Conservation (phyloP, 768 basidiomycete genomes). For the Mycena leptocephala region DNA sequence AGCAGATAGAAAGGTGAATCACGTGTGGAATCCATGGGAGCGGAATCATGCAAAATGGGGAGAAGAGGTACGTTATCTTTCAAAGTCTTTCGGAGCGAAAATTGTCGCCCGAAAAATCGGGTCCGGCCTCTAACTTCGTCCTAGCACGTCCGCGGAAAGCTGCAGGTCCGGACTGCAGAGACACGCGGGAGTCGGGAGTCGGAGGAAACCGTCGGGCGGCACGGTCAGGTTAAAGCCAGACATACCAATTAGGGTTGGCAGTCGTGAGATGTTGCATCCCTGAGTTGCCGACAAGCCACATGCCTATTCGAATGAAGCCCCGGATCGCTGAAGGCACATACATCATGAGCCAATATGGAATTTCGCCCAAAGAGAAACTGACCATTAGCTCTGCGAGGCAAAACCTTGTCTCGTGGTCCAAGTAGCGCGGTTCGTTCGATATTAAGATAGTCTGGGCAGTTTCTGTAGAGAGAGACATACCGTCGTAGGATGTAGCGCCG, state of each 20-base stretch:
- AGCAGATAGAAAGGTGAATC: neutral
- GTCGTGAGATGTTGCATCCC: slow-evolving; percentile 16
- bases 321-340: neutral
- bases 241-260: neutral
- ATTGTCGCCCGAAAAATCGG: neutral
- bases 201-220: neutral
- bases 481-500: neutral
- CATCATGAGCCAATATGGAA: neutral
- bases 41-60: neutral
- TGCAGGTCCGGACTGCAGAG: neutral
- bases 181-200: slow-evolving; percentile 7
- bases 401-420: neutral
- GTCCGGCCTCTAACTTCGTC: neutral
- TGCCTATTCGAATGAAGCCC: neutral
- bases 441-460: no score
- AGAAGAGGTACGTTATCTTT: neutral
- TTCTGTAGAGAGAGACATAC: no score
- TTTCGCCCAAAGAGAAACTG: neutral
- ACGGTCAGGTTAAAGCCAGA: neutral
- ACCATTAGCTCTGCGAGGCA: neutral
- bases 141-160: neutral
- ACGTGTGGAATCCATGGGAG: neutral
- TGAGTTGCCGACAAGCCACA: slow-evolving; percentile 22
- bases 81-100: neutral
- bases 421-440: no score